A percentile compares a stretch with the other conserved stretches of the same genome.
These are phyloP conservation scores for Porcisia hertigi DNA, from an alignment of 208 protist genomes.

Conservation along the genomic window DNA sequence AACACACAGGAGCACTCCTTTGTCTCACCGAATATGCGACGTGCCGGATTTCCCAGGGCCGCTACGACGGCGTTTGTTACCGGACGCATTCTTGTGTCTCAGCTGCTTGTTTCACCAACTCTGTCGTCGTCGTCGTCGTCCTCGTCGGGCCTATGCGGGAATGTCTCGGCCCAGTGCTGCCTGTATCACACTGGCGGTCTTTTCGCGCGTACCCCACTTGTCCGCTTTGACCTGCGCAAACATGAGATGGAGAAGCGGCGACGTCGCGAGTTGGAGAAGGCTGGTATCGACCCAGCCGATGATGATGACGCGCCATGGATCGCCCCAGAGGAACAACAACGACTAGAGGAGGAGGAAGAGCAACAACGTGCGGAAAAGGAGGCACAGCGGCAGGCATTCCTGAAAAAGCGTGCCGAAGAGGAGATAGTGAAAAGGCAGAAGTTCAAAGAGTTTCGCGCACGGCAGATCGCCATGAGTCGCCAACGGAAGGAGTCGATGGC, in stretches of 20 bases:
- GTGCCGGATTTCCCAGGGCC: neutral
- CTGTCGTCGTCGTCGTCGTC: neutral
- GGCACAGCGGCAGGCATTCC: conserved; percentile 51
- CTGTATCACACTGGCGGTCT: conserved; percentile 1
- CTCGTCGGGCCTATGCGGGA: neutral
- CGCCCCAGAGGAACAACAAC: conserved; percentile 75
- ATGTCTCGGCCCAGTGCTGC: neutral
- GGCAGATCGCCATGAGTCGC: conserved; percentile 75
- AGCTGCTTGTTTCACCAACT: neutral
- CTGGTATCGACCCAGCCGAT: conserved; percentile 56
- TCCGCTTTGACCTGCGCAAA: conserved; percentile 71
- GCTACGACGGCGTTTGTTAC: too few relatives aligned
- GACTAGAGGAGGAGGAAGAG: conserved; percentile 66
- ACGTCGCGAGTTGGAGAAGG: conserved; percentile 71
- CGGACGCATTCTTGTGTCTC: neutral
- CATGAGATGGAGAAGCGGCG: conserved; percentile 79
- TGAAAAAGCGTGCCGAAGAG: conserved; percentile 63
- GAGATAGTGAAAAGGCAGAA: conserved; percentile 64
- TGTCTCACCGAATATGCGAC: neutral
- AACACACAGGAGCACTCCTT: neutral
- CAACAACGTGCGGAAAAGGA: conserved; percentile 49
- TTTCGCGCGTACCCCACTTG: conserved; percentile 20
- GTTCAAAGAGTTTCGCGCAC: conserved; percentile 78
- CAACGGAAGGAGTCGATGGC: conserved; percentile 59
- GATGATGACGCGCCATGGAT: conserved; percentile 71